Evolutionary conservation across 2,329 filamentous ascomycete species (phyloP).

Genomic region (Cercospora sojina): DNA sequence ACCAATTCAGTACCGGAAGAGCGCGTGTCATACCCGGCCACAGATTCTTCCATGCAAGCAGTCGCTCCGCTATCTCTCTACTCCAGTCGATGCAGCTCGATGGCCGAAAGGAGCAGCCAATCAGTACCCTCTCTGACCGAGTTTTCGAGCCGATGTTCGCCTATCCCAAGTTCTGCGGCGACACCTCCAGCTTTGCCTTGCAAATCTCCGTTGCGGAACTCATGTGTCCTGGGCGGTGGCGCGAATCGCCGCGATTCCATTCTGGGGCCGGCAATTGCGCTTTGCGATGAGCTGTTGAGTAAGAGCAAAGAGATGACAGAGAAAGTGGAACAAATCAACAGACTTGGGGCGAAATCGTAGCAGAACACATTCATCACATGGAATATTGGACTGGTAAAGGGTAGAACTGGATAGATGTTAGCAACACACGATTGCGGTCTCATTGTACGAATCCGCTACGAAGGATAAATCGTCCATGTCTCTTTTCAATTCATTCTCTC

Average conservation of each 20-base stretch:
- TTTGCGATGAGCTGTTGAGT: not conserved
- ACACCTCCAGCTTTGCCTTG: not conserved
- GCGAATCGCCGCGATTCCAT: not conserved
- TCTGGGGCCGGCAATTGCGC: not conserved
- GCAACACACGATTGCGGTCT: not conserved
- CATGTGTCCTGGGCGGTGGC: not conserved
- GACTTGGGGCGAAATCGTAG: not conserved
- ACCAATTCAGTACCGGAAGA: not conserved
- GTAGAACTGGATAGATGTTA: not conserved
- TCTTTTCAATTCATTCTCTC: not conserved
- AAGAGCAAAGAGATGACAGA: not conserved
- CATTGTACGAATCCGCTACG: not conserved
- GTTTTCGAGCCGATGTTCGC: not conserved
- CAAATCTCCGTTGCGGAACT: not conserved
- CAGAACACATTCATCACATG: not conserved
- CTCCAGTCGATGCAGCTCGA: not conserved
- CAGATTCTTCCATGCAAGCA: not conserved
- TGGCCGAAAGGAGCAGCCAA: not conserved
- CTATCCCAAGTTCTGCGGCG: not conserved
- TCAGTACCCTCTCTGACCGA: not conserved
- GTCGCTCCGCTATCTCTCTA: not conserved
- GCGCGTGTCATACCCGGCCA: not conserved
- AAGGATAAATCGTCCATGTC: not conserved
- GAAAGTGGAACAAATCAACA: not conserved
- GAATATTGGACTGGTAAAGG: not conserved